These are phyloP conservation scores for Pontederia crassipes DNA, from an alignment of 176 grass and related monocot species.

Conservation along the genomic window DNA sequence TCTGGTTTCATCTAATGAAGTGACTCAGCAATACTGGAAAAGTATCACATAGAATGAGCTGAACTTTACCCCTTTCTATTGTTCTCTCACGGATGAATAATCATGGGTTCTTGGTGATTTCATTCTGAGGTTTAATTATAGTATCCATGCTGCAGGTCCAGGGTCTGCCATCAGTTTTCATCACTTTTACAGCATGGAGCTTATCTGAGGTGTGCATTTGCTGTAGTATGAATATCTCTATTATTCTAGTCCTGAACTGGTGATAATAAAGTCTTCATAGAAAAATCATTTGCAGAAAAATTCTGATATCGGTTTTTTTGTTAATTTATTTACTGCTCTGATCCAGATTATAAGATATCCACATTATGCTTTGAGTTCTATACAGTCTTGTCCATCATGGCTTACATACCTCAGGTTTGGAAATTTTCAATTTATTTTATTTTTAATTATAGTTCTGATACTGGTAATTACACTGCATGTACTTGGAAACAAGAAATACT, in stretches of 20 bases:
- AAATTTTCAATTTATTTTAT: not conserved
- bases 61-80: not conserved
- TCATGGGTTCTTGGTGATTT: not conserved
- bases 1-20: too few relatives aligned
- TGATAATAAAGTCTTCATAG: not conserved
- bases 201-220: constrained; percentile 44
- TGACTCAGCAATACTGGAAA: too few relatives aligned
- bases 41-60: too few relatives aligned
- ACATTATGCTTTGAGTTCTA: constrained; percentile 64
- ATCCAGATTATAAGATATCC: constrained; percentile 78
- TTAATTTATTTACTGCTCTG: not conserved
- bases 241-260: too few relatives aligned
- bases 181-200: constrained; percentile 68
- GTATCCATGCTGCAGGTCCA: constrained; percentile 51
- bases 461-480: too few relatives aligned
- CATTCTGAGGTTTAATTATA: constrained; percentile 1
- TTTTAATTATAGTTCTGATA: not conserved
- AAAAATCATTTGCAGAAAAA: not conserved
- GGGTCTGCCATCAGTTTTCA: constrained; percentile 56
- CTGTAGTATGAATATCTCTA: not conserved
- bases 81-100: not conserved
- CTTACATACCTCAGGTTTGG: constrained; percentile 66
- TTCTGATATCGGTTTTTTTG: not conserved
- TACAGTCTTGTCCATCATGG: constrained; percentile 56
- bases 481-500: too few relatives aligned